phyloP scores from a whole-genome alignment of 2,329 filamentous ascomycete genomes.

The Talaromyces rugulosus region DNA sequence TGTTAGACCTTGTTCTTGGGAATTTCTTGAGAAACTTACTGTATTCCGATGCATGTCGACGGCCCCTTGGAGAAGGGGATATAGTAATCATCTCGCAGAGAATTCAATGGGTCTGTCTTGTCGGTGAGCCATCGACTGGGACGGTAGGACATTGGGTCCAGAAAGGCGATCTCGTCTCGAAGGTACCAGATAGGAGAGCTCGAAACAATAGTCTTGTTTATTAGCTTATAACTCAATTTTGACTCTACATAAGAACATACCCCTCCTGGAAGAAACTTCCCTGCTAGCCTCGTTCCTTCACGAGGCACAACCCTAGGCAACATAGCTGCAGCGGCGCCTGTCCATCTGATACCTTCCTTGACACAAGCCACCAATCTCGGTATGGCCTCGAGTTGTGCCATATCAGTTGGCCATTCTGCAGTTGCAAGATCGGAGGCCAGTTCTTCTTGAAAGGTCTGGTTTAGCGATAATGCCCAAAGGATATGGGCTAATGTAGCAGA shows the following conservation, averaged over 20 bases:
- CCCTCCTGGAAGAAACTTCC: neutral
- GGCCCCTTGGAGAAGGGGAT: constrained; percentile 4
- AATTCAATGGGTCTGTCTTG: neutral
- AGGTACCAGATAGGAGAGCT: constrained; percentile 4
- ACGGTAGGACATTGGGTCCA: neutral
- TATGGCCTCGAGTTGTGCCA: neutral
- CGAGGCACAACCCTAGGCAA: constrained; percentile 4
- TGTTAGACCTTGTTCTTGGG: neutral
- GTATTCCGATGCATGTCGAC: constrained; percentile 1
- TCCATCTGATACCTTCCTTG: constrained; percentile 13
- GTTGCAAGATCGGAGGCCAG: neutral
- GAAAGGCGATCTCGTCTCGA: neutral
- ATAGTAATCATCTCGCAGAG: neutral
- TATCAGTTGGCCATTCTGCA: neutral
- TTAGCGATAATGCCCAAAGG: neutral
- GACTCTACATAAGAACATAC: neutral
- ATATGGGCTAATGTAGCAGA: constrained; percentile 5
- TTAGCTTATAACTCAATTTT: neutral
- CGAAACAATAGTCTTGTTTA: neutral
- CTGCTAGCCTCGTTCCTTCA: neutral
- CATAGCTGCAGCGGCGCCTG: constrained; percentile 8
- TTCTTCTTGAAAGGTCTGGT: neutral
- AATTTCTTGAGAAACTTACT: neutral
- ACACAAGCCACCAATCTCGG: constrained; percentile 8
- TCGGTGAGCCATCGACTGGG: constrained; percentile 2